Percentiles rank a stretch among this genome's conserved stretches.
Conservation (phyloP, 352 stramenopile genomes). For the Phytophthora boehmeriae region DNA sequence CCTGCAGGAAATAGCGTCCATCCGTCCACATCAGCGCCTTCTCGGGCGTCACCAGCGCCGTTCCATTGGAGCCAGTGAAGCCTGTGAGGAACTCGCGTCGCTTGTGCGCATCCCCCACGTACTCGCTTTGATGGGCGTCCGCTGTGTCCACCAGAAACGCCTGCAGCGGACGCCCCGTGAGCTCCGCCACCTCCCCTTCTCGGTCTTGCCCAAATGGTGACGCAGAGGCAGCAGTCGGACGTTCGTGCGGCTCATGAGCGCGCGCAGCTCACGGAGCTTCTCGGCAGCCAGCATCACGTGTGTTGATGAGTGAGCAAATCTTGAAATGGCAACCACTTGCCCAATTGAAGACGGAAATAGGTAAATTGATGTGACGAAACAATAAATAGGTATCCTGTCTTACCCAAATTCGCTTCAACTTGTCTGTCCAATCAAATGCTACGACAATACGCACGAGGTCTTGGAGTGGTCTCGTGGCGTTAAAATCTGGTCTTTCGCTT, state of each 20-base stretch:
- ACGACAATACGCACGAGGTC: conserved; percentile 44
- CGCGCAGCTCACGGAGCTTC: conserved; percentile 69
- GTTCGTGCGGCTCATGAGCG: conserved; percentile 66
- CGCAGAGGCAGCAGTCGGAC: conserved; percentile 70
- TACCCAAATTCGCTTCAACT: conserved; percentile 26
- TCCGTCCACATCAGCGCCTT: conserved; percentile 98
- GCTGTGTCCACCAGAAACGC: conserved; percentile 96
- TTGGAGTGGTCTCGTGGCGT: conserved; percentile 62
- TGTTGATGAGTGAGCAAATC: conserved; percentile 1
- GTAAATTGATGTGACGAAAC: conserved; percentile 6
- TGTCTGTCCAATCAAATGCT: conserved; percentile 9
- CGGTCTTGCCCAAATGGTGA: conserved; percentile 55
- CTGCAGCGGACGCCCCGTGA: conserved; percentile 63
- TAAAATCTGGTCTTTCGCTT: conserved; percentile 80
- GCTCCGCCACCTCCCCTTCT: conserved; percentile 19
- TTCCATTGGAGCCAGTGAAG: conserved; percentile 98
- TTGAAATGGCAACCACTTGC: background rate
- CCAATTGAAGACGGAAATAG: conserved; percentile 3
- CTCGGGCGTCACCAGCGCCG: conserved; percentile 80
- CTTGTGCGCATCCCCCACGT: conserved; percentile 96
- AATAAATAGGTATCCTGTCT: conserved; percentile 45
- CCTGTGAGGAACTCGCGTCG: conserved; percentile 94
- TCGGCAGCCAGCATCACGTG: conserved; percentile 47
- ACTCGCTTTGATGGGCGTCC: conserved; percentile 99
- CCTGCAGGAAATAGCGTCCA: conserved; percentile 98